A percentile compares a stretch with the other conserved stretches of the same genome.
Conservation (phyloP, 176 grass and related monocot genomes). For the Phyllostachys edulis region DNA sequence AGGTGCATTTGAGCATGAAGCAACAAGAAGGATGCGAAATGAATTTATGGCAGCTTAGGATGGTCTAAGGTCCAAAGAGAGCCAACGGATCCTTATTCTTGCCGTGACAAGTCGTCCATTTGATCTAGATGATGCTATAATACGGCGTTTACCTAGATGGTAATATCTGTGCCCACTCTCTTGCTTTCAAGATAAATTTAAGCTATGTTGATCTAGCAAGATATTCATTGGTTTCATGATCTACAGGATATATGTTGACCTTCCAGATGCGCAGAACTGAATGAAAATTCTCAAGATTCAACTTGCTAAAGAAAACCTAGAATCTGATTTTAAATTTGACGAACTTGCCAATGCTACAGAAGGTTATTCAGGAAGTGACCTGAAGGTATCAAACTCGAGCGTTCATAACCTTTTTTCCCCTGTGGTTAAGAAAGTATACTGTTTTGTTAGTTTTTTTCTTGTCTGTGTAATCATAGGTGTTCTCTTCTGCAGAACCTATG, state of each 20-base stretch:
- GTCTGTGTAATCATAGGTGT: constrained; percentile 12
- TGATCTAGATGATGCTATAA: constrained; percentile 97
- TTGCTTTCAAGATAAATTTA: constrained; percentile 21
- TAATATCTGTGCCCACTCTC: constrained; percentile 20
- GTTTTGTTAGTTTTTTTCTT: constrained; percentile 8
- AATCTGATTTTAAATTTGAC: constrained; percentile 68
- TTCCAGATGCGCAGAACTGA: constrained; percentile 81
- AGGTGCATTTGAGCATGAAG: constrained; percentile 95
- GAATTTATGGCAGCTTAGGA: constrained; percentile 99
- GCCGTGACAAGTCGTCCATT: constrained; percentile 93
- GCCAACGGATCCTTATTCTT: constrained; percentile 91
- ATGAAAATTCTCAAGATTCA: constrained; percentile 85
- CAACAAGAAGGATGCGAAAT: constrained; percentile 92
- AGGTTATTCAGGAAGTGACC: constrained; percentile 97
- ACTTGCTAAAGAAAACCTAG: constrained; percentile 92
- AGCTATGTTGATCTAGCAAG: background rate
- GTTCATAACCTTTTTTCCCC: background rate
- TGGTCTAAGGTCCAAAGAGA: constrained; percentile 90
- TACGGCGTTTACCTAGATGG: constrained; percentile 93
- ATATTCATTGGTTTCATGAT: constrained; percentile 12
- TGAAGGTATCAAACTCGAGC: constrained; percentile 55
- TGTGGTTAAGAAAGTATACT: constrained; percentile 7
- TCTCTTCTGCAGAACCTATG: constrained; percentile 75
- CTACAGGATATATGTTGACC: constrained; percentile 87
- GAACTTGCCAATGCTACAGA: constrained; percentile 86